Conservation (phyloP, 1,284 basidiomycete genomes). For the Pseudozyma sp. region DNA sequence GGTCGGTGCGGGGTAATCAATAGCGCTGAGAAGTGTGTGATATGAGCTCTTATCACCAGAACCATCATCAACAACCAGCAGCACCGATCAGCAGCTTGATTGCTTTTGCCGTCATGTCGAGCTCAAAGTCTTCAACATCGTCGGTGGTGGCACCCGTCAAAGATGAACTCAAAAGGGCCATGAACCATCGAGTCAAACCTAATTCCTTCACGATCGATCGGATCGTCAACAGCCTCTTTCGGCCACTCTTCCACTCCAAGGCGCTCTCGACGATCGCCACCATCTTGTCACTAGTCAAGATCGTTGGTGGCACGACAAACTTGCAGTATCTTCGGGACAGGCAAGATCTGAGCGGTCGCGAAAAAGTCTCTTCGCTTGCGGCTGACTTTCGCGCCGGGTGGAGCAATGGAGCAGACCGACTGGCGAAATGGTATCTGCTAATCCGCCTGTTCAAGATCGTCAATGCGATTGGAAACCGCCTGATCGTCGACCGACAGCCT, state of each 20-base stretch:
- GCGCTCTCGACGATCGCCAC: slow-evolving; percentile 40
- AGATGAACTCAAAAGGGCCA: slow-evolving; percentile 26
- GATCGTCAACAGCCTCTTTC: slow-evolving; percentile 30
- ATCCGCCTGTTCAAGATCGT: slow-evolving; percentile 40
- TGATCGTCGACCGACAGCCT: slow-evolving; percentile 39
- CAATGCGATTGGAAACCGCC: slow-evolving; percentile 47
- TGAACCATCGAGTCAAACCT: slow-evolving; percentile 34
- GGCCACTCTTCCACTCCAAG: slow-evolving; percentile 32
- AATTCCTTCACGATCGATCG: slow-evolving; percentile 31
- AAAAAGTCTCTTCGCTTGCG: slow-evolving; percentile 17
- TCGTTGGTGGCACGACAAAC: slow-evolving; percentile 43
- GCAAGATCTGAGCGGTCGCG: slow-evolving; percentile 23
- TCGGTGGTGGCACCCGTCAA: slow-evolving; percentile 14
- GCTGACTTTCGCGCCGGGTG: slow-evolving; percentile 30
- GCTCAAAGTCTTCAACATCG: neutral
- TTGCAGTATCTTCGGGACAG: slow-evolving; percentile 22
- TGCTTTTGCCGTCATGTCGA: slow-evolving; percentile 15
- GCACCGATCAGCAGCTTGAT: neutral
- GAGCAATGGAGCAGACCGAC: slow-evolving; percentile 17
- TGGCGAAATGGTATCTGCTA: slow-evolving; percentile 35
- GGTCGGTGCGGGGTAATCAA: slow-evolving; percentile 1
- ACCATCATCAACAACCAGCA: neutral
- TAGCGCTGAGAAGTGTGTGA: neutral
- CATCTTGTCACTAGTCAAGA: slow-evolving; percentile 41
- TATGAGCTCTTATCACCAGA: neutral